Base-by-base conservation (phyloP, 2,329 filamentous ascomycete genomes). In the Tothia fuscella region DNA sequence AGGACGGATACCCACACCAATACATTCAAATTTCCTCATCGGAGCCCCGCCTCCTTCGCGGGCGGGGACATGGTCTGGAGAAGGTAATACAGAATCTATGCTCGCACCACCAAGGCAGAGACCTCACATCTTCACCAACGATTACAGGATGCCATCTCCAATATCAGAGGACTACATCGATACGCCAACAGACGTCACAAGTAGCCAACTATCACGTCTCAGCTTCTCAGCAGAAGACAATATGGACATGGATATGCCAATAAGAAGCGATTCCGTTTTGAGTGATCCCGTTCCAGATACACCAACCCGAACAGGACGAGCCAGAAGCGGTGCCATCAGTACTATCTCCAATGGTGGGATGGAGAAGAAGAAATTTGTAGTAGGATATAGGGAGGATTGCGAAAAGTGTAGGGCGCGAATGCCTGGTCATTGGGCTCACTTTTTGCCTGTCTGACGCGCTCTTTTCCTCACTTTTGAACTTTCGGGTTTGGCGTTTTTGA, bases 351-450 rank as follows among this genome's bases (percentile, higher is more conserved):
- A 10, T 22, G 12, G 12, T 6, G 16, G 25, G 31, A 57, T 54
- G 6, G 55, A 55, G 35, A 57, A 58, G 42, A 61, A 56, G 19
- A 54, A 62, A 29, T 62, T 67, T 43, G 62, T 61, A 46, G 67
- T 70, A 61, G 67, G 67, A 12, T 70, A 63, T 47, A 54, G 66
- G 21, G 60, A 66, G 9, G 66, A 70, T 46, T 70, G 67, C 48
- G 63, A 68, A 35, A 70, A 68, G 51, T 70, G 67, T 48, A 55
- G 57, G 41, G 53, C 58, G 46, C 53, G 59, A 41, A 62, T 70
- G n/a, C 66, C 66, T 2, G 67, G 67, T 1, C 66, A 70, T 44
- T 67, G 68, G 55, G 65, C 65, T 43, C 66, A 70, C 48, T 68
- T 68, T 45, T 46, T 65, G 14, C 49, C 56, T 9, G 36, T 36